Conservation (phyloP, 2,329 filamentous ascomycete species). For the Lasiodiplodia sp. region DNA sequence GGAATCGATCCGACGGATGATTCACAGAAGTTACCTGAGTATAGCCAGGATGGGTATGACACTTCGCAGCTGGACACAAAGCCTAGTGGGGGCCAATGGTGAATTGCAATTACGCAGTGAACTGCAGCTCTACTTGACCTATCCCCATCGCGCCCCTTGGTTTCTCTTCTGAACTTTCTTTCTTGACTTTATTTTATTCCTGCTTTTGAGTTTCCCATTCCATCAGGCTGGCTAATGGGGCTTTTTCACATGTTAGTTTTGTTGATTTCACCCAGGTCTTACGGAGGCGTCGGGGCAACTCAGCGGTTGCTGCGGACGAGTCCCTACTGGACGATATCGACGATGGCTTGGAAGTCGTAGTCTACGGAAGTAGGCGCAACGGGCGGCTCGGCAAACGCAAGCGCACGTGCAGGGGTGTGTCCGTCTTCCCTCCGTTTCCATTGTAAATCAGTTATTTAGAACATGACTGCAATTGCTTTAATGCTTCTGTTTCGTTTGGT, state of each 20-base stretch:
- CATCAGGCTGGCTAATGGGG: not conserved
- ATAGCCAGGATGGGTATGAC: slow-evolving; percentile 11
- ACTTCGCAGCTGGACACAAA: slow-evolving; percentile 18
- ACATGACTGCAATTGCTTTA: not conserved
- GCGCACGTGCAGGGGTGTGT: not conserved
- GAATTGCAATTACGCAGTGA: not conserved
- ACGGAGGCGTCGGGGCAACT: not conserved
- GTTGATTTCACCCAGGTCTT: not conserved
- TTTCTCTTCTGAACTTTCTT: not conserved
- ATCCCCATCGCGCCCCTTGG: not conserved
- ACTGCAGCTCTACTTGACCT: not conserved
- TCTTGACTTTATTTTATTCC: not conserved
- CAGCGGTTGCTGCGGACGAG: not conserved
- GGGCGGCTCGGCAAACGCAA: not conserved
- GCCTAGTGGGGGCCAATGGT: slow-evolving; percentile 17
- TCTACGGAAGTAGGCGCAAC: not conserved
- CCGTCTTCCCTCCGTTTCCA: not conserved
- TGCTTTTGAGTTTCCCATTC: not conserved
- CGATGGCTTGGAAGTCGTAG: not conserved
- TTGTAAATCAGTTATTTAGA: not conserved
- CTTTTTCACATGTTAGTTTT: not conserved
- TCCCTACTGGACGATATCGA: not conserved
- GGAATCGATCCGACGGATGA: slow-evolving; percentile 4
- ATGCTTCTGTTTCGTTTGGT: not conserved
- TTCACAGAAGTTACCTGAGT: not conserved